Base-by-base conservation (phyloP, 2,329 filamentous ascomycete genomes). In the Microdochium nivale region DNA sequence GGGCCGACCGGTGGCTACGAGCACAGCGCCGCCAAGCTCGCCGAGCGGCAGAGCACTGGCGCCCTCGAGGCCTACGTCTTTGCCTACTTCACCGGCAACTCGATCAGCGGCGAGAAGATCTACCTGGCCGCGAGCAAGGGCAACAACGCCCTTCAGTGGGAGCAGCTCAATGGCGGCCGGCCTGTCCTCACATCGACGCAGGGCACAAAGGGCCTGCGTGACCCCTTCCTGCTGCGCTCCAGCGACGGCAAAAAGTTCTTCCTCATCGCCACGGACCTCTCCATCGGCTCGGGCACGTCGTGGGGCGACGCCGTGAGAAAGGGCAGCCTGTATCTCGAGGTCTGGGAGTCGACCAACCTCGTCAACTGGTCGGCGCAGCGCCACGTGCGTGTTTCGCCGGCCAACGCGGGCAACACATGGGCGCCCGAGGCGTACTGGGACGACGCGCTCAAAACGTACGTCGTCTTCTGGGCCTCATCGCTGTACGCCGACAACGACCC, bases 351-450 rank as follows among this genome's bases (percentile, higher is more conserved):
- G 0, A 63, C 63, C 16, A 74, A 79, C 52, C 67, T 79, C 1
- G 64, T 72, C 24, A 73, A 60, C n/a, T 79, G 76, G 76, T 75
- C 73, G 1, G 65, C 62, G 21, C 76, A 79, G 52, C 69, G 76
- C 16, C 75, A 78, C 23, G 63, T 77, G 23, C 65, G 70, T 5
- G 74, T 79, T 0, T 76, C 75, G 0, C 75, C 76, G 0, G 54
- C 67, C 1, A 73, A 67, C 0, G 76, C 75, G 0, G 77, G 76
- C 2, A 80, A 77, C 49, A 79, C 77, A 1, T 78, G 76, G 75
- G 76, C 76, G 0, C 75, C 75, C 0, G 75, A 78, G 46, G 75
- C 76, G 0, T 77, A 73, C 58, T 78, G 73, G 51, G 75, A 78
- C 14, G 60, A 68, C 0, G 64, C 63, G 0, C 62, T 73, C 10